phyloP scores from a whole-genome alignment of 257 asterid genomes.

The Petrea volubilis region DNA sequence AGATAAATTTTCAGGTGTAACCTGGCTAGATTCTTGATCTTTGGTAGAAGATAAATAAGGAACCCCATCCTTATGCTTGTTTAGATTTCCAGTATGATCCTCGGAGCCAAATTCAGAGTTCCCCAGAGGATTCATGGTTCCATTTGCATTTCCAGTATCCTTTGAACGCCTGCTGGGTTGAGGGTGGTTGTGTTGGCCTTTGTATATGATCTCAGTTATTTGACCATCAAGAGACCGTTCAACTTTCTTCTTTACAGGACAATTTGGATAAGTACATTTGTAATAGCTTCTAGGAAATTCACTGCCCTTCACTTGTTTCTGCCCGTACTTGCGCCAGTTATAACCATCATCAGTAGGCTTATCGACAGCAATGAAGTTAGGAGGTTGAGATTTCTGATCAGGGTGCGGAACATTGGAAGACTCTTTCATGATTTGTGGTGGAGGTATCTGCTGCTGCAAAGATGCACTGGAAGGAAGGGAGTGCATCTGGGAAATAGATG shows the following conservation, averaged over 20 bases:
- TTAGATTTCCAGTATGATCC: slow-evolving; percentile 38
- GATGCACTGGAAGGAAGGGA: slow-evolving; percentile 15
- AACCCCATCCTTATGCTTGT: slow-evolving; percentile 38
- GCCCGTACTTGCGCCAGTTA: slow-evolving; percentile 76
- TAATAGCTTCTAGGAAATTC: slow-evolving; percentile 69
- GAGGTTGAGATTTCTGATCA: slow-evolving; percentile 26
- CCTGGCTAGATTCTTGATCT: slow-evolving; percentile 73
- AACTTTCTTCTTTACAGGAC: slow-evolving; percentile 52
- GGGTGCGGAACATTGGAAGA: slow-evolving; percentile 15
- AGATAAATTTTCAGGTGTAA: slow-evolving; percentile 56
- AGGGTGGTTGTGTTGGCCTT: slow-evolving; percentile 47
- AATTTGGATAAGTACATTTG: slow-evolving; percentile 43
- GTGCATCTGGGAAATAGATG: slow-evolving; percentile 1
- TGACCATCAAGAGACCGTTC: slow-evolving; percentile 68
- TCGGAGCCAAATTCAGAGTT: slow-evolving; percentile 45
- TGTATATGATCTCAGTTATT: slow-evolving; percentile 68
- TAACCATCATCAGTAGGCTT: slow-evolving; percentile 62
- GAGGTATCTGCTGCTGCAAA: slow-evolving; percentile 26
- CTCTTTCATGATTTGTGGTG: slow-evolving; percentile 15
- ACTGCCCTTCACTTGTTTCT: slow-evolving; percentile 71
- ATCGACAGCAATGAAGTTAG: slow-evolving; percentile 30
- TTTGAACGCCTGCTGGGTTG: slow-evolving; percentile 48
- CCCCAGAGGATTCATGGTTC: slow-evolving; percentile 26
- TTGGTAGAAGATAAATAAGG: slow-evolving; percentile 24
- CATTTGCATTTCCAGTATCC: slow-evolving; percentile 50